phyloP scores from a whole-genome alignment of 176 grass and related monocot species.

The Zea luxurians region DNA sequence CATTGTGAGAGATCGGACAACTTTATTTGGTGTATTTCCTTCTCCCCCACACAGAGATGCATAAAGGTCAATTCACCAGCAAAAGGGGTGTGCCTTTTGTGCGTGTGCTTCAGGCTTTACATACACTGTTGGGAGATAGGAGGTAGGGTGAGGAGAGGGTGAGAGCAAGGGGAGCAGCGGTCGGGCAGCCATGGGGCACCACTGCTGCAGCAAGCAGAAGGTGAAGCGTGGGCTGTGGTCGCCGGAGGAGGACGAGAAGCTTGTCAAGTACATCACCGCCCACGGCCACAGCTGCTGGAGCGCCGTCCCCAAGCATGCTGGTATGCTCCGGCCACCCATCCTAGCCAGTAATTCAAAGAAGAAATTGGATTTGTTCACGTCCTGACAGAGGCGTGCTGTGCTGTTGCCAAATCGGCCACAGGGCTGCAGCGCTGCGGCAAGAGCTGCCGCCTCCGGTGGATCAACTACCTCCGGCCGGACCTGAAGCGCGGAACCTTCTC shows the following conservation, averaged over 20 bases:
- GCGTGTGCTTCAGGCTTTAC: constrained; percentile 37
- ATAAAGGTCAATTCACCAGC: constrained; percentile 50
- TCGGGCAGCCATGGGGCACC: constrained; percentile 74
- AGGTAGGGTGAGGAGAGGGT: not conserved
- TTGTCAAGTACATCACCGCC: constrained; percentile 72
- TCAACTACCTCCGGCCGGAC: constrained; percentile 97
- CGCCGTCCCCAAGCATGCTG: constrained; percentile 89
- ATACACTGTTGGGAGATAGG: constrained; percentile 35
- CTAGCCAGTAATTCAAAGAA: not conserved
- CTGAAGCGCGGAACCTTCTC: constrained; percentile 91
- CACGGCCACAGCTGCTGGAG: constrained; percentile 98
- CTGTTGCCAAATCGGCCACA: constrained; percentile 28
- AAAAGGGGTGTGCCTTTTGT: constrained; percentile 17
- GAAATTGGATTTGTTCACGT: constrained; percentile 17
- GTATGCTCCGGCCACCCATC: constrained; percentile 18
- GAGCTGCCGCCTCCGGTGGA: constrained; percentile 98
- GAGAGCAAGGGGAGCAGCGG: not conserved
- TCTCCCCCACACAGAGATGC: constrained; percentile 11
- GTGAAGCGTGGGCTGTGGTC: constrained; percentile 98
- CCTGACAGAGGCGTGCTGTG: not conserved
- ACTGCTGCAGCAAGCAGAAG: constrained; percentile 99
- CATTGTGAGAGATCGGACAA: constrained; percentile 24
- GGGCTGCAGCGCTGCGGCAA: constrained; percentile 98
- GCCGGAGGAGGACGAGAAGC: constrained; percentile 97
- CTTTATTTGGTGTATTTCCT: constrained; percentile 52